Base-by-base conservation (phyloP, 345 rosid genomes). In the Cardamine chenopodiifolia region DNA sequence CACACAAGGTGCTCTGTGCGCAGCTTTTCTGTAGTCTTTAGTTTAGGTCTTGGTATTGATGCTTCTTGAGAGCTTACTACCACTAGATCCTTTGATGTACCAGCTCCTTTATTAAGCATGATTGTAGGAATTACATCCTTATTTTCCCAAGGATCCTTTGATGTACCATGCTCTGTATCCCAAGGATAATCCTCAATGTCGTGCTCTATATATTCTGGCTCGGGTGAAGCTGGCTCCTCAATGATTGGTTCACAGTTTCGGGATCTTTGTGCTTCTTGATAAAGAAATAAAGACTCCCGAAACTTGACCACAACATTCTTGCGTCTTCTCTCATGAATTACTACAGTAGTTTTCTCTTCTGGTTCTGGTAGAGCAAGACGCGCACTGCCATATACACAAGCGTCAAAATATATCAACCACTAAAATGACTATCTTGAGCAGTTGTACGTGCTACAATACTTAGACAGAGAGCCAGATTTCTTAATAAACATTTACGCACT, bases 1-100 rank as follows among this genome's bases (percentile, higher is more conserved):
- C 78, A 93, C 98, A 93, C 98, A 56, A 73, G 77, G 72, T 93
- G 98, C 62, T 91, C 98, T 56, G 98, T 93, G 7, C 98, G 84
- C 26, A 91, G 80, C 34, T 85, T 89, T 66, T 84, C 87, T 34
- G 80, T 74, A 75, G 74, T 84, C 80, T 93, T 91, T 44, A 93
- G 86, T 68, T 85, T 89, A 13, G 82, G 87, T n/a, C 40, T 75
- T 22, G 91, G 97, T 54, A 87, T 85, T 12, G 89, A 81, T 76
- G 97, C 84, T 75, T 78, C 88, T 64, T 80, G 81, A 6, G 84
- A 76, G 50, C 80, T 84, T 74, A 91, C 53, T 72, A 91, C 88
- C 68, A 93, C 94, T 69, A 93, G 80, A 26, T 92, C 97, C 70
- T 81, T 83, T 67, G 96, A 89, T 75, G 82, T 64, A 44, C 78